Percentiles rank a stretch among this genome's conserved stretches.
phyloP scores from a whole-genome alignment of 2,329 filamentous ascomycete species.

The Sarocladium strictum region DNA sequence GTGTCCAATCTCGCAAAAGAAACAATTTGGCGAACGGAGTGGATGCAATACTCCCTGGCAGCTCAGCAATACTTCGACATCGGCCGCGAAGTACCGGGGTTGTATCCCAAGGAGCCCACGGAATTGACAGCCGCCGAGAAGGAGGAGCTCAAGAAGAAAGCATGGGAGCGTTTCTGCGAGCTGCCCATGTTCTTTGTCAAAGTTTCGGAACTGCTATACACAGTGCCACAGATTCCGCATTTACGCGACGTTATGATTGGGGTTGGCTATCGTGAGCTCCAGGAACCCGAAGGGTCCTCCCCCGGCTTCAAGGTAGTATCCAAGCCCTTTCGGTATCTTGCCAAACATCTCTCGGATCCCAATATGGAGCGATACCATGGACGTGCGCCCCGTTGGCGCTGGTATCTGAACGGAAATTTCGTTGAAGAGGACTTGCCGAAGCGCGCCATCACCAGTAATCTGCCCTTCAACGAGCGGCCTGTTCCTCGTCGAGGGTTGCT shows the following conservation, averaged over 20 bases:
- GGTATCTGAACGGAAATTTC: conserved; percentile 51
- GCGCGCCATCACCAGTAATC: conserved; percentile 40
- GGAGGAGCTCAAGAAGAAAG: conserved; percentile 41
- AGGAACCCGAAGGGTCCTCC: neutral
- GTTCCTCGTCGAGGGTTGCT: conserved; percentile 50
- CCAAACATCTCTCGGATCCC: conserved; percentile 22
- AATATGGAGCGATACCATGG: conserved; percentile 43
- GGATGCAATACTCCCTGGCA: conserved; percentile 49
- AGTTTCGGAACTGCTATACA: conserved; percentile 57
- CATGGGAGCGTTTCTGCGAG: conserved; percentile 47
- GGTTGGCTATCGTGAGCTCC: conserved; percentile 53
- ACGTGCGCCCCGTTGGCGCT: conserved; percentile 52
- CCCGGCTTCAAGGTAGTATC: conserved; percentile 1
- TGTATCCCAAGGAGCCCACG: conserved; percentile 42
- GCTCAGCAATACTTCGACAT: conserved; percentile 44
- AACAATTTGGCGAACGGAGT: conserved; percentile 54
- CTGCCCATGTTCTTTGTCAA: conserved; percentile 64
- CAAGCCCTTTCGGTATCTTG: conserved; percentile 1
- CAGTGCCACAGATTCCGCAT: conserved; percentile 52
- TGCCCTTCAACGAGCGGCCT: conserved; percentile 48
- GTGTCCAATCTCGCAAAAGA: conserved; percentile 49
- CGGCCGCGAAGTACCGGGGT: conserved; percentile 45
- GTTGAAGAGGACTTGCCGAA: conserved; percentile 45
- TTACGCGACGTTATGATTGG: conserved; percentile 49
- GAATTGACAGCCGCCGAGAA: conserved; percentile 31